Conservation (phyloP, 306 rosid species). For the Cicer judaicum region DNA sequence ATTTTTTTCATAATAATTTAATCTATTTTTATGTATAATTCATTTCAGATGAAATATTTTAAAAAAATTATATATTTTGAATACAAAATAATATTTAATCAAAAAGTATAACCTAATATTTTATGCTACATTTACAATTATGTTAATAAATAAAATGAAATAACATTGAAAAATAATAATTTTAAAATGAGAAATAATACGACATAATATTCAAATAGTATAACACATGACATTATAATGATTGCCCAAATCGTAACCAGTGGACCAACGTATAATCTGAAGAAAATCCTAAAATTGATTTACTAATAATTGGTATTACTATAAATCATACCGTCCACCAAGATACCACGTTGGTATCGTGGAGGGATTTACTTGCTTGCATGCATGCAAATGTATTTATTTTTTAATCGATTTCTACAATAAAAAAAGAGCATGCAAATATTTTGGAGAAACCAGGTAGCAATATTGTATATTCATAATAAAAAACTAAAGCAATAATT, state of each 20-base stretch:
- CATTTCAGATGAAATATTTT: too few relatives aligned
- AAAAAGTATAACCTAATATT: too few relatives aligned
- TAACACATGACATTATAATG: background rate
- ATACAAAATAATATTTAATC: too few relatives aligned
- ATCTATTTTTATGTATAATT: too few relatives aligned
- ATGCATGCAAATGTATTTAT: constrained; percentile 52
- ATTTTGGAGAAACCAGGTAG: constrained; percentile 36
- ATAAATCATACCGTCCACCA: constrained; percentile 44
- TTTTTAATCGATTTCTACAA: too few relatives aligned
- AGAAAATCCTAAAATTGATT: constrained; percentile 42
- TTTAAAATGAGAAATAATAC: too few relatives aligned
- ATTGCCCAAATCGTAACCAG: constrained; percentile 51
- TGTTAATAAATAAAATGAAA: too few relatives aligned
- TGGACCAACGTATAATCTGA: constrained; percentile 33
- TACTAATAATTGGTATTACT: background rate
- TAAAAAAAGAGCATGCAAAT: constrained; percentile 39
- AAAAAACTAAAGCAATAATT: constrained; percentile 44
- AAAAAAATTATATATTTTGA: too few relatives aligned
- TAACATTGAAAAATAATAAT: too few relatives aligned
- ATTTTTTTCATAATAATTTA: too few relatives aligned
- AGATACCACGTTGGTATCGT: constrained; percentile 77
- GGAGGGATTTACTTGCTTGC: constrained; percentile 72
- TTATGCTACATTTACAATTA: too few relatives aligned
- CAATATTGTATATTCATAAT: background rate
- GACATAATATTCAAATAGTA: too few relatives aligned